Percentiles rank a stretch among this genome's conserved stretches.
Evolutionary conservation across 345 rosid genomes (phyloP).

Genomic region (Moringa oleifera): DNA sequence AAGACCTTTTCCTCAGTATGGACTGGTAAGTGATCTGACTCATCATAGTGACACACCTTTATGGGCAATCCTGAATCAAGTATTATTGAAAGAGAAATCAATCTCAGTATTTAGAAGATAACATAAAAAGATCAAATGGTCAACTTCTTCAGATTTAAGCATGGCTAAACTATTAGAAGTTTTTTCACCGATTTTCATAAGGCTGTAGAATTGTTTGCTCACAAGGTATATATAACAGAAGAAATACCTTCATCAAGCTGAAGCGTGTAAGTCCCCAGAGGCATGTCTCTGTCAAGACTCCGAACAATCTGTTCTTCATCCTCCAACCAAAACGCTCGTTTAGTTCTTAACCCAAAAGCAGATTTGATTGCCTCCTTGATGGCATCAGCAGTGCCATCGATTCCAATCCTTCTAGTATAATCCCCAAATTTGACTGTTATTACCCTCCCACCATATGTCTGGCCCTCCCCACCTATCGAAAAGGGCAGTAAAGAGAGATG

Average conservation of each 20-base stretch:
- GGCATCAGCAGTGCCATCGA: slow-evolving; percentile 84
- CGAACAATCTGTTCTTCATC: slow-evolving; percentile 89
- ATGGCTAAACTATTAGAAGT: no score
- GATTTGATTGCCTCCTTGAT: slow-evolving; percentile 84
- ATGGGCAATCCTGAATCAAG: slow-evolving; percentile 62
- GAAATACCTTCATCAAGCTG: slow-evolving; percentile 78
- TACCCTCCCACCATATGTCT: slow-evolving; percentile 80
- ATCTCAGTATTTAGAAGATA: neutral
- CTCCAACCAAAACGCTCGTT: slow-evolving; percentile 95
- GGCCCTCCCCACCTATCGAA: slow-evolving; percentile 61
- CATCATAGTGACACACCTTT: slow-evolving; percentile 78
- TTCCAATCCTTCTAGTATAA: slow-evolving; percentile 82
- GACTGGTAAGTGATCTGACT: slow-evolving; percentile 73
- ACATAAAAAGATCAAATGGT: neutral
- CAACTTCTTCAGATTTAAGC: neutral
- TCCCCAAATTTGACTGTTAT: slow-evolving; percentile 88
- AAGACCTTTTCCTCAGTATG: slow-evolving; percentile 83
- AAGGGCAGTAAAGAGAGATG: neutral
- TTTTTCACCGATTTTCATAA: no score
- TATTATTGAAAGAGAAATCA: neutral
- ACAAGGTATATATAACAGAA: no score
- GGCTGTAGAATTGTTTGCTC: no score
- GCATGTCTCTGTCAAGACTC: slow-evolving; percentile 91
- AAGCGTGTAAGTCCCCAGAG: slow-evolving; percentile 79
- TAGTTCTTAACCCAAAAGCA: slow-evolving; percentile 80